Percentiles rank a stretch among this genome's conserved stretches.
Conservation (phyloP, 768 basidiomycete genomes). For the Leccinum boreale region DNA sequence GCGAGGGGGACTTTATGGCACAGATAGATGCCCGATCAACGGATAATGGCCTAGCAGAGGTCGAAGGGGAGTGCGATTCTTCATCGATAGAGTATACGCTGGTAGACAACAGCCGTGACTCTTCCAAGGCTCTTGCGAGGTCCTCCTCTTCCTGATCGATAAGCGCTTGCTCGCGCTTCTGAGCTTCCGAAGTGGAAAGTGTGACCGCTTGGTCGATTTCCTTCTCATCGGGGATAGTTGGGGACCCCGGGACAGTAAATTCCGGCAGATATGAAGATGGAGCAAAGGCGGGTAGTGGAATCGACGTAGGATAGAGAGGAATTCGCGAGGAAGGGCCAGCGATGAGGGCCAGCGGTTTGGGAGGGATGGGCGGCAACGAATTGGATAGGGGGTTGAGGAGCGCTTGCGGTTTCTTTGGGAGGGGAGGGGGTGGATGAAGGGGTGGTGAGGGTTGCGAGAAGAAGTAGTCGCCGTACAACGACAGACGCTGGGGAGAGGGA, state of each 20-base stretch:
- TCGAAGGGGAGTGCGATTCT: conserved; percentile 1
- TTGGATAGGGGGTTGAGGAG: conserved; percentile 31
- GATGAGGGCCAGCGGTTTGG: conserved; percentile 32
- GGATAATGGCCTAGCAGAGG: conserved; percentile 8
- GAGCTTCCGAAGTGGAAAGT: conserved; percentile 40
- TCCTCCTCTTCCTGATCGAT: conserved; percentile 57
- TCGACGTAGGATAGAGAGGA: conserved; percentile 33
- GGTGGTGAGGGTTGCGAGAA: conserved; percentile 10
- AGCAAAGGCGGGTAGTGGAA: conserved; percentile 19
- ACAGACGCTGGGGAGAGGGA: conserved; percentile 9
- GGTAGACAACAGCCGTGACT: conserved; percentile 37
- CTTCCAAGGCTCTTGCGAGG: conserved; percentile 58
- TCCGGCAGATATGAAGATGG: conserved; percentile 10
- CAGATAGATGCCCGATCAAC: conserved; percentile 16
- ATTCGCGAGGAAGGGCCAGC: conserved; percentile 19
- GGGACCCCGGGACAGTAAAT: background rate
- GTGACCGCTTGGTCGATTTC: conserved; percentile 47
- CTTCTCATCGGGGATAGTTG: conserved; percentile 40
- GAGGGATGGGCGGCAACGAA: conserved; percentile 38
- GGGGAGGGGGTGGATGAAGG: conserved; percentile 28
- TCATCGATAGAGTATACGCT: conserved; percentile 10
- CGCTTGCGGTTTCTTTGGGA: conserved; percentile 29
- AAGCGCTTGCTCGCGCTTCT: conserved; percentile 22
- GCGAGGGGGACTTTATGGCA: conserved; percentile 12
- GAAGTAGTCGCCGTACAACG: conserved; percentile 31